These are phyloP conservation scores for Celoporthe dispersa DNA, from an alignment of 2,329 filamentous ascomycete species.

Conservation along the genomic window DNA sequence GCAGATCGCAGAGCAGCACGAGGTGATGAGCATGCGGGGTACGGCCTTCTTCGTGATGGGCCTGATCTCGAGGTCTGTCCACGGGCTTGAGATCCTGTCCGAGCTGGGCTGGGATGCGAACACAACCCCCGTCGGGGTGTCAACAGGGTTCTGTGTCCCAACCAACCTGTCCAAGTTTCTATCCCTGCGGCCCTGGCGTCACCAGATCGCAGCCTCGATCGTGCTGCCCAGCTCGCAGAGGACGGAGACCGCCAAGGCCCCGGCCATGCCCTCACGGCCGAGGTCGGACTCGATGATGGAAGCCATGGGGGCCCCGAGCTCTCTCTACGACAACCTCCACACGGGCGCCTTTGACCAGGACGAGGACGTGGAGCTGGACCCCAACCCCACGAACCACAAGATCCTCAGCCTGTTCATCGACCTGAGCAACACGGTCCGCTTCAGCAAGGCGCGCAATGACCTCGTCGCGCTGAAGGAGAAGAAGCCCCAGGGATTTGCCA, in stretches of 20 bases:
- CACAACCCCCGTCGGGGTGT: slow-evolving; percentile 79
- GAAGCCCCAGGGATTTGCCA: slow-evolving; percentile 74
- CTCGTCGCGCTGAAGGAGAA: slow-evolving; percentile 78
- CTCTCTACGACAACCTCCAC: slow-evolving; percentile 21
- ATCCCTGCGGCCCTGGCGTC: slow-evolving; percentile 66
- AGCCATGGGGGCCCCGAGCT: slow-evolving; percentile 30
- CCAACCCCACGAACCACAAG: slow-evolving; percentile 64
- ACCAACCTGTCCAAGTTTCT: slow-evolving; percentile 78
- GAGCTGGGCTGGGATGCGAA: slow-evolving; percentile 94
- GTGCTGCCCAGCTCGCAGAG: slow-evolving; percentile 55
- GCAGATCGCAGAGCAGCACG: slow-evolving; percentile 82
- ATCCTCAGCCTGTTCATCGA: slow-evolving; percentile 87
- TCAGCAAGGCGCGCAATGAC: slow-evolving; percentile 83
- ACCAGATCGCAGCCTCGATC: slow-evolving; percentile 53
- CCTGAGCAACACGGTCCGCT: slow-evolving; percentile 89
- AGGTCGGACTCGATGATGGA: slow-evolving; percentile 43
- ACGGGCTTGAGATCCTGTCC: slow-evolving; percentile 88
- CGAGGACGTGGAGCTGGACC: slow-evolving; percentile 42
- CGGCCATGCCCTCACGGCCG: slow-evolving; percentile 46
- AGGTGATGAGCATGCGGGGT: slow-evolving; percentile 90
- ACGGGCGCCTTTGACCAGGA: slow-evolving; percentile 24
- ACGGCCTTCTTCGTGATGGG: slow-evolving; percentile 97
- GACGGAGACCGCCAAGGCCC: slow-evolving; percentile 53
- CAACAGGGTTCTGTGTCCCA: slow-evolving; percentile 86
- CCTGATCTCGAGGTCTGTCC: slow-evolving; percentile 86